Evolutionary conservation across 2,329 filamentous ascomycete genomes (phyloP).

Genomic region (Pseudofabraea citricarpa): DNA sequence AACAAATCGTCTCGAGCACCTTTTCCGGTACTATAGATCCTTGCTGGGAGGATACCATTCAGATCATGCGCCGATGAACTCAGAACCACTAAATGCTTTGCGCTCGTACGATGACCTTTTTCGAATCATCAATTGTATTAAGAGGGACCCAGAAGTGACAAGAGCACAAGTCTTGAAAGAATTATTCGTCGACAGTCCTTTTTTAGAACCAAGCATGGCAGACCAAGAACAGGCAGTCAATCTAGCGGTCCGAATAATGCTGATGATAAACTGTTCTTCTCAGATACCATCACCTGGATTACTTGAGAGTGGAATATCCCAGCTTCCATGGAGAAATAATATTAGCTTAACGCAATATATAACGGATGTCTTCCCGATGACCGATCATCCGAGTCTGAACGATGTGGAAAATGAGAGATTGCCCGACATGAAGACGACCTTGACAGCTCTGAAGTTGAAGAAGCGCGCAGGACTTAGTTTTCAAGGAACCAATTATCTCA

Average conservation of each 20-base stretch:
- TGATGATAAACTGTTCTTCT: conserved; percentile 23
- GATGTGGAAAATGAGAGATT: conserved; percentile 16
- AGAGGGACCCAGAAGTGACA: conserved; percentile 13
- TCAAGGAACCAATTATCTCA: conserved; percentile 23
- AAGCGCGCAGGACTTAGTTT: conserved; percentile 21
- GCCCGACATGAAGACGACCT: conserved; percentile 13
- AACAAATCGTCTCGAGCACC: conserved; percentile 10
- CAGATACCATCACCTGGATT: conserved; percentile 12
- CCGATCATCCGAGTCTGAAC: conserved; percentile 16
- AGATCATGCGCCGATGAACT: conserved; percentile 12
- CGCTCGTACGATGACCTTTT: conserved; percentile 20
- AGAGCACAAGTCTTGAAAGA: conserved; percentile 9
- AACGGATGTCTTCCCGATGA: conserved; percentile 16
- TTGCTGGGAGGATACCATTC: conserved; percentile 12
- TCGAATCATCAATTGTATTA: conserved; percentile 15
- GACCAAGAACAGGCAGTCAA: conserved; percentile 21
- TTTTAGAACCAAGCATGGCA: too few relatives aligned
- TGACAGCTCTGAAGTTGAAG: conserved; percentile 22
- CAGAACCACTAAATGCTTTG: conserved; percentile 12
- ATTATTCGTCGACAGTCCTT: conserved; percentile 9
- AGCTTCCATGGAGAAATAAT: conserved; percentile 16
- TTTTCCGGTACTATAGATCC: conserved; percentile 21
- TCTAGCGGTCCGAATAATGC: conserved; percentile 18
- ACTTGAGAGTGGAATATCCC: conserved; percentile 18
- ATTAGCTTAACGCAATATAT: conserved; percentile 18